Evolutionary conservation across 192 early-diverging fungal genomes (phyloP).

Genomic region (Linnemannia hyalina): DNA sequence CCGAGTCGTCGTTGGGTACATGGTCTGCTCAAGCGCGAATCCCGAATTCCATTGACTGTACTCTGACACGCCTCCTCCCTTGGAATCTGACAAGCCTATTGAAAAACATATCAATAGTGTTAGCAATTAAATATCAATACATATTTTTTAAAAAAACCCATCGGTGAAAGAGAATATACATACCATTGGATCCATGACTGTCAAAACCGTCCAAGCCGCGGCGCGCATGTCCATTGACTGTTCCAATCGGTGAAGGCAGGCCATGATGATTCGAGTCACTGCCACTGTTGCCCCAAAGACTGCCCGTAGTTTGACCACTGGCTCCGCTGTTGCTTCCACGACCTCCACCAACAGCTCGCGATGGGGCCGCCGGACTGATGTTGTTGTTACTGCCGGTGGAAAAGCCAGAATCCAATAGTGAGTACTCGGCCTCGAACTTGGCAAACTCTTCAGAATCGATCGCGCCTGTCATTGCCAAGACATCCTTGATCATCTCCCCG

Average conservation of each 20-base stretch:
- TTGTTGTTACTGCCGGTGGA: conserved; percentile 10
- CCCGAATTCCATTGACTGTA: conserved; percentile 58
- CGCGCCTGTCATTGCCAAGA: conserved; percentile 46
- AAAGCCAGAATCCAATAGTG: conserved; percentile 19
- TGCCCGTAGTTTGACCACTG: conserved; percentile 19
- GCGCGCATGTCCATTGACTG: conserved; percentile 42
- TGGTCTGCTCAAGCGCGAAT: conserved; percentile 43
- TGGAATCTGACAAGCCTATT: conserved; percentile 26
- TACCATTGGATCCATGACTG: conserved; percentile 34
- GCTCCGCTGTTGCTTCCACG: conserved; percentile 10
- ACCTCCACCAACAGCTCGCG: conserved; percentile 33
- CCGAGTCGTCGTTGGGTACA: conserved; percentile 24
- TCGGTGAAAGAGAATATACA: neutral
- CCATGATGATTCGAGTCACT: conserved; percentile 13
- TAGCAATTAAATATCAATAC: neutral
- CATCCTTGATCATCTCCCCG: conserved; percentile 53
- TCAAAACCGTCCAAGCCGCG: conserved; percentile 41
- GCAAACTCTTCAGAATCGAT: conserved; percentile 50
- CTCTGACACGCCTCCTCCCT: conserved; percentile 30
- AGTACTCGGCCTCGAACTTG: conserved; percentile 38
- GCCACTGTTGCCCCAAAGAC: conserved; percentile 17
- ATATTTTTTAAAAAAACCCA: no score
- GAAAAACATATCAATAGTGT: neutral
- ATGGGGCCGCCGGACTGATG: neutral
- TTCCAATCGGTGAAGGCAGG: conserved; percentile 50